A percentile compares a stretch with the other conserved stretches of the same genome.
Conservation (phyloP, 192 early-diverging fungal genomes). For the Coemansia sp. region DNA sequence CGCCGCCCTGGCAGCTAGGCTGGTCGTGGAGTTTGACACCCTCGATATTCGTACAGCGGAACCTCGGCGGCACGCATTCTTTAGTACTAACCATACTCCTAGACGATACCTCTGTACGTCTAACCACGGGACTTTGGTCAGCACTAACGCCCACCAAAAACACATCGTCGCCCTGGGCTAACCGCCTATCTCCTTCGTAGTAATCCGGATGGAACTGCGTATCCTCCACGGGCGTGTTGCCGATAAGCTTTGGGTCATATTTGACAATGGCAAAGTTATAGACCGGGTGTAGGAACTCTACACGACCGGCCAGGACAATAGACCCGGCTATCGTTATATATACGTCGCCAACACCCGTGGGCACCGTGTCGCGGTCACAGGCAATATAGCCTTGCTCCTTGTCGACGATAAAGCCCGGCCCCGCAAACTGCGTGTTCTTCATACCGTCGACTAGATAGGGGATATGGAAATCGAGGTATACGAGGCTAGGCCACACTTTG, state of each 20-base stretch:
- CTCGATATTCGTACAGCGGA: conserved; percentile 77
- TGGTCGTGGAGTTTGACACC: conserved; percentile 74
- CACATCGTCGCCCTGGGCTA: conserved; percentile 62
- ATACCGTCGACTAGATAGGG: conserved; percentile 81
- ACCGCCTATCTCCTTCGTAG: conserved; percentile 22
- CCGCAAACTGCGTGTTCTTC: conserved; percentile 65
- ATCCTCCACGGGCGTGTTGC: conserved; percentile 72
- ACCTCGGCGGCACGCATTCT: conserved; percentile 74
- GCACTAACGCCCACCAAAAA: conserved; percentile 64
- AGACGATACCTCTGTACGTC: conserved; percentile 40
- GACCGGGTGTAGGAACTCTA: conserved; percentile 86
- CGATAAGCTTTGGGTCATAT: conserved; percentile 76
- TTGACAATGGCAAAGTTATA: conserved; percentile 86
- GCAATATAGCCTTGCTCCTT: conserved; percentile 76
- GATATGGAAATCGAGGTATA: conserved; percentile 78
- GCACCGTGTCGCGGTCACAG: conserved; percentile 87
- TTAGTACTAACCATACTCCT: conserved; percentile 64
- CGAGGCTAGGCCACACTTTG: conserved; percentile 78
- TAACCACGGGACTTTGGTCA: conserved; percentile 67
- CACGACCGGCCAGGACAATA: conserved; percentile 80
- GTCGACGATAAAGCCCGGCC: conserved; percentile 74
- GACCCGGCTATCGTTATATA: conserved; percentile 88
- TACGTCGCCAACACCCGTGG: conserved; percentile 84
- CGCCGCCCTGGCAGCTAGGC: conserved; percentile 66
- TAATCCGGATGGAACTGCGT: conserved; percentile 48